Conservation (phyloP, 768 basidiomycete species). For the Mrakia blollopis region DNA sequence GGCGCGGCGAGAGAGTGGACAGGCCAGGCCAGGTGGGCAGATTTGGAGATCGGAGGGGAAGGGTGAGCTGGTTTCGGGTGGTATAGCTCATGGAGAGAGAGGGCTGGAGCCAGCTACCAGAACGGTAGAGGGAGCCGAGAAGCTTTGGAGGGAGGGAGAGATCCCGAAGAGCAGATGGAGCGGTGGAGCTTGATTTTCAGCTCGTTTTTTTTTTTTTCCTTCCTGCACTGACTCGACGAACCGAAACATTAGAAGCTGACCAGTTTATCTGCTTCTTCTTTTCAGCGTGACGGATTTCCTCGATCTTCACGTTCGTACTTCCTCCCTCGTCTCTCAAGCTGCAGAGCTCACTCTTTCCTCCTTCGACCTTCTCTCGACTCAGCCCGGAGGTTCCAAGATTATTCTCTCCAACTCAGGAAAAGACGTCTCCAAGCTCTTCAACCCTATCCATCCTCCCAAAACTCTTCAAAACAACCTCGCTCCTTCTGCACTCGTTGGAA, state of each 20-base stretch:
- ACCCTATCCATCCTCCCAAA: conserved; percentile 31
- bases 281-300: conserved; percentile 1
- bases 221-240: not conserved
- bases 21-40: too few species aligned
- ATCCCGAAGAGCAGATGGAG: too few species aligned
- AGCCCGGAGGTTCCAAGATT: conserved; percentile 31
- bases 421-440: conserved; percentile 25
- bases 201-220: not conserved
- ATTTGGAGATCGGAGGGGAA: not conserved
- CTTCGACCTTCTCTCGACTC: not conserved
- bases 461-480: conserved; percentile 19
- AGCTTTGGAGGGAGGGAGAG: too few species aligned
- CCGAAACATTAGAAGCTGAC: not conserved
- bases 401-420: conserved; percentile 26
- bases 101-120: too few species aligned
- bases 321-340: not conserved
- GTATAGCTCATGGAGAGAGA: too few species aligned
- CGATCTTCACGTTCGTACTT: conserved; percentile 3
- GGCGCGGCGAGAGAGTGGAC: not conserved
- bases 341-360: not conserved
- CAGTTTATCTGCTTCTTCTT: not conserved
- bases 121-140: too few species aligned
- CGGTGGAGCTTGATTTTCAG: not conserved
- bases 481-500: not conserved
- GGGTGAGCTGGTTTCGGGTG: too few species aligned